These are phyloP conservation scores for Pythium dissotocum DNA, from an alignment of 352 stramenopile genomes.

Conservation along the genomic window DNA sequence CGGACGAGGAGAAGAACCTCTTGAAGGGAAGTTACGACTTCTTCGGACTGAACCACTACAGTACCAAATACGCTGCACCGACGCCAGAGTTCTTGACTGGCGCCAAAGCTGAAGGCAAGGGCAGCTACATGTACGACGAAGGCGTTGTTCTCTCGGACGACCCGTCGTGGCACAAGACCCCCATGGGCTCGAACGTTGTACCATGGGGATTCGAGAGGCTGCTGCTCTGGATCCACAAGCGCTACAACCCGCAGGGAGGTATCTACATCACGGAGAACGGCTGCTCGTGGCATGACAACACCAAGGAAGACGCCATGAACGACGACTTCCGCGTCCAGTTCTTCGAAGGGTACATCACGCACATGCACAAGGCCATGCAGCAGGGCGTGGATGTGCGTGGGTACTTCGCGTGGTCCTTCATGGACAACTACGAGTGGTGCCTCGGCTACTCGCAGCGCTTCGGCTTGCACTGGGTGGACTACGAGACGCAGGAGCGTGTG, in stretches of 20 bases:
- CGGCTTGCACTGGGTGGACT: conserved; percentile 58
- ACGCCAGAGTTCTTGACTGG: not conserved
- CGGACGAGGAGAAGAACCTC: not conserved
- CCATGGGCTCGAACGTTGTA: conserved; percentile 79
- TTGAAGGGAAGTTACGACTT: not conserved
- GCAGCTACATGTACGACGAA: conserved; percentile 41
- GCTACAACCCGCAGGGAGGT: conserved; percentile 68
- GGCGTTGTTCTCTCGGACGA: conserved; percentile 41
- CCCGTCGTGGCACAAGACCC: conserved; percentile 65
- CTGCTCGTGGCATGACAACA: conserved; percentile 55
- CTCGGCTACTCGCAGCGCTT: conserved; percentile 54
- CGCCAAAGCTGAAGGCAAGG: conserved; percentile 30
- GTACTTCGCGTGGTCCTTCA: conserved; percentile 91
- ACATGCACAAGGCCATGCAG: conserved; percentile 53
- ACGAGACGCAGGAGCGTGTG: conserved; percentile 51
- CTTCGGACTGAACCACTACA: not conserved
- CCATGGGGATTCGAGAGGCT: conserved; percentile 84
- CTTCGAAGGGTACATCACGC: conserved; percentile 79
- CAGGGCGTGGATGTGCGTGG: conserved; percentile 59
- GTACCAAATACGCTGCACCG: not conserved
- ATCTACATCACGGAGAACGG: conserved; percentile 94
- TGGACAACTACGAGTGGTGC: conserved; percentile 96
- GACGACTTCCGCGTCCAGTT: conserved; percentile 81
- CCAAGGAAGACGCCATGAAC: conserved; percentile 70
- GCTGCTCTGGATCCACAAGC: conserved; percentile 85